Conservation (phyloP, 2,329 filamentous ascomycete species). For the Fusarium duplospermum region DNA sequence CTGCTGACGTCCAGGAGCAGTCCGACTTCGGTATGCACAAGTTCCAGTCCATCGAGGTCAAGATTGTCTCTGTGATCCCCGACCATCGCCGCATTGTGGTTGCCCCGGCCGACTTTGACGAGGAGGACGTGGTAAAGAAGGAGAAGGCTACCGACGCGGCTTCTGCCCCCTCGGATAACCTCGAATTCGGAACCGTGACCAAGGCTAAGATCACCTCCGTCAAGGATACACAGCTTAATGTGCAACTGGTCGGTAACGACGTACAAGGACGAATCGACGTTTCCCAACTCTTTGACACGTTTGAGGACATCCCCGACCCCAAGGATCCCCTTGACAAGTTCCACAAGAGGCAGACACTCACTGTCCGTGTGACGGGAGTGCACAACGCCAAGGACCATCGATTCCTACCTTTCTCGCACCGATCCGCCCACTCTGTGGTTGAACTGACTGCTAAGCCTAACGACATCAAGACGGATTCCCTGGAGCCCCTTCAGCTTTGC, state of each 20-base stretch:
- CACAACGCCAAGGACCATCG: conserved; percentile 92
- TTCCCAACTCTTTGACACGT: conserved; percentile 88
- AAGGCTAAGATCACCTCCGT: conserved; percentile 85
- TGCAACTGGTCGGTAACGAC: conserved; percentile 77
- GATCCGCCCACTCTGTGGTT: conserved; percentile 82
- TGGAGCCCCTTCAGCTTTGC: conserved; percentile 73
- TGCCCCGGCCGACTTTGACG: conserved; percentile 60
- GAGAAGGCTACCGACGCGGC: conserved; percentile 47
- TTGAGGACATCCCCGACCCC: conserved; percentile 85
- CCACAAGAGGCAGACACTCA: conserved; percentile 75
- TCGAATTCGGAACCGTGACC: conserved; percentile 77
- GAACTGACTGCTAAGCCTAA: conserved; percentile 87
- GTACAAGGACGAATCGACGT: conserved; percentile 93
- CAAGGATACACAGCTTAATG: conserved; percentile 93
- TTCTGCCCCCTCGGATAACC: conserved; percentile 70
- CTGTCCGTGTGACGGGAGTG: conserved; percentile 83
- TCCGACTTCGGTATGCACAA: conserved; percentile 83
- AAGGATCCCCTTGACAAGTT: conserved; percentile 84
- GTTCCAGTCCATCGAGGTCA: conserved; percentile 79
- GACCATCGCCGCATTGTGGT: conserved; percentile 76
- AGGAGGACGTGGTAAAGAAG: conserved; percentile 53
- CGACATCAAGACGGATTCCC: conserved; percentile 62
- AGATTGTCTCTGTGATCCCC: conserved; percentile 77
- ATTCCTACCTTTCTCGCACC: conserved; percentile 91
- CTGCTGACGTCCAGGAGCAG: conserved; percentile 73